phyloP scores from a whole-genome alignment of 2,329 filamentous ascomycete genomes.

The Pseudocercospora crystallina region DNA sequence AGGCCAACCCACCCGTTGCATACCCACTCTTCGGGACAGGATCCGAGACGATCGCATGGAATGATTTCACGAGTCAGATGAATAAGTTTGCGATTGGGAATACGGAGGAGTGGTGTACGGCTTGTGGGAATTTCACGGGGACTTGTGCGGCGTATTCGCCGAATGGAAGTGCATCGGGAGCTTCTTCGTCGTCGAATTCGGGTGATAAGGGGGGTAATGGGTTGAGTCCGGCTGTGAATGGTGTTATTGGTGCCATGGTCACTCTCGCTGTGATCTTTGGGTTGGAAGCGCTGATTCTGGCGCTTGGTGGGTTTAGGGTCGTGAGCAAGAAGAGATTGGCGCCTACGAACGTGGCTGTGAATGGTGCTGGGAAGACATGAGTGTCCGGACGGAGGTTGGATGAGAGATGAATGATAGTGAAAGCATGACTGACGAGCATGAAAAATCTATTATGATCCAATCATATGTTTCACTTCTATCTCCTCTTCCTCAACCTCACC shows the following conservation, averaged over 20 bases:
- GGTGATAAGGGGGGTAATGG: constrained; percentile 40
- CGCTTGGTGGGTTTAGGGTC: constrained; percentile 59
- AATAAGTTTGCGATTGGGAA: constrained; percentile 65
- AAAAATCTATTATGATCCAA: too few species aligned
- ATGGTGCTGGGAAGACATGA: neutral
- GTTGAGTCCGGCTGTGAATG: constrained; percentile 70
- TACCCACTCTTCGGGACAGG: constrained; percentile 63
- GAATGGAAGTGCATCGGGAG: constrained; percentile 2
- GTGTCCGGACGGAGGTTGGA: too few species aligned
- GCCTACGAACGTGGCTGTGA: neutral
- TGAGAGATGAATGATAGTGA: too few species aligned
- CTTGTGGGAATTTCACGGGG: constrained; percentile 72
- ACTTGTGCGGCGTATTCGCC: constrained; percentile 57
- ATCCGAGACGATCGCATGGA: constrained; percentile 63
- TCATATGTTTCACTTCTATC: neutral
- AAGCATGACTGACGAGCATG: too few species aligned
- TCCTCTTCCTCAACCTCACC: constrained; percentile 18
- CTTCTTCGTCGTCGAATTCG: constrained; percentile 24
- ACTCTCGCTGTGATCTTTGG: constrained; percentile 64
- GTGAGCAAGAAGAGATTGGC: constrained; percentile 53
- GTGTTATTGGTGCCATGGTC: constrained; percentile 74
- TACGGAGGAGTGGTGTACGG: constrained; percentile 68
- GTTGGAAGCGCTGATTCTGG: constrained; percentile 53
- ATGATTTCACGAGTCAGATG: constrained; percentile 64
- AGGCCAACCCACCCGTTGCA: constrained; percentile 45